phyloP scores from a whole-genome alignment of 768 basidiomycete genomes.

The Russula emetica region DNA sequence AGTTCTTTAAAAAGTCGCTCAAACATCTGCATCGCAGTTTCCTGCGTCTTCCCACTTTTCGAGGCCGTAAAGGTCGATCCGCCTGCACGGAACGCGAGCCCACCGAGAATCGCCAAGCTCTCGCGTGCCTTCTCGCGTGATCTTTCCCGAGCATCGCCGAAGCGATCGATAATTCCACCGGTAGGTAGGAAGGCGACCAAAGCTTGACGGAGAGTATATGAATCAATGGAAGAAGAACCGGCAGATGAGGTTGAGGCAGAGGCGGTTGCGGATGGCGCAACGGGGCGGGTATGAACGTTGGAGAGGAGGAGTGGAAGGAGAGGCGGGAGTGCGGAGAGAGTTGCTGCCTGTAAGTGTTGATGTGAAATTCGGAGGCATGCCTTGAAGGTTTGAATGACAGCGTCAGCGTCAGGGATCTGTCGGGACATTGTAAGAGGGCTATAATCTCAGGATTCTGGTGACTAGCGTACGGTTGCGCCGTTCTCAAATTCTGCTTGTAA shows the following conservation, averaged over 20 bases:
- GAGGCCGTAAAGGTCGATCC: constrained; percentile 43
- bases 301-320: constrained; percentile 60
- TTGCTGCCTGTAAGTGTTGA: constrained; percentile 75
- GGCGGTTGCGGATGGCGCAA: constrained; percentile 34
- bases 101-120: constrained; percentile 68
- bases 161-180: constrained; percentile 75
- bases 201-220: constrained; percentile 59
- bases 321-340: constrained; percentile 63
- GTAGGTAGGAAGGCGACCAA: constrained; percentile 65
- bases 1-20: constrained; percentile 68
- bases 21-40: constrained; percentile 64
- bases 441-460: neutral
- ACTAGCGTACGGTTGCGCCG: constrained; percentile 55
- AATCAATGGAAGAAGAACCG: constrained; percentile 46
- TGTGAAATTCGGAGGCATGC: constrained; percentile 74
- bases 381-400: constrained; percentile 64
- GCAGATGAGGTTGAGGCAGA: constrained; percentile 51
- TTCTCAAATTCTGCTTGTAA: constrained; percentile 71
- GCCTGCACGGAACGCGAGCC: constrained; percentile 61
- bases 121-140: constrained; percentile 72
- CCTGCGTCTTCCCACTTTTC: constrained; percentile 55
- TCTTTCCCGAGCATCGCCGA: constrained; percentile 72
- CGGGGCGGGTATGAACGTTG: constrained; percentile 33
- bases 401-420: constrained; percentile 71
- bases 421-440: constrained; percentile 2